Evolutionary conservation across 257 asterid species (phyloP).

Genomic region (Solanum etuberosum): DNA sequence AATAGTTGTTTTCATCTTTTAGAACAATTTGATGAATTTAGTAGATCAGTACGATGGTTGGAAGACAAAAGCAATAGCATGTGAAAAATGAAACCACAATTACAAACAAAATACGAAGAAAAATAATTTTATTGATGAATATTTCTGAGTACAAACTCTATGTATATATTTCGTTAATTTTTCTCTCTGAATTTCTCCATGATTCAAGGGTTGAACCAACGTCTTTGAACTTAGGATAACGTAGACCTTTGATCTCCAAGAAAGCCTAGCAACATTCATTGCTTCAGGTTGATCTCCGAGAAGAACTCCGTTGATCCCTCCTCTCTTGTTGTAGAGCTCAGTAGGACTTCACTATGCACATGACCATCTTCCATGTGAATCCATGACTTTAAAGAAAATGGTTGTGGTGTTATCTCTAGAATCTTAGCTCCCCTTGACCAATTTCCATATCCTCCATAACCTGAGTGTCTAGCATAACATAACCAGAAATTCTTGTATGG

Average conservation of each 20-base stretch:
- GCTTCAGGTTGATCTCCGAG: not conserved
- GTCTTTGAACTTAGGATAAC: not conserved
- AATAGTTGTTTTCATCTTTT: not conserved
- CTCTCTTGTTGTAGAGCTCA: conserved; percentile 23
- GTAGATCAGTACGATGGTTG: not conserved
- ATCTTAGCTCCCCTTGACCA: conserved; percentile 78
- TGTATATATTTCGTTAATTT: not conserved
- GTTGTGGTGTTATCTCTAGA: conserved; percentile 43
- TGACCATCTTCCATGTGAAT: conserved; percentile 80
- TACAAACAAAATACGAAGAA: not conserved
- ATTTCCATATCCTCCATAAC: conserved; percentile 91
- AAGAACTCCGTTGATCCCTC: not conserved
- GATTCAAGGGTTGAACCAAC: not conserved
- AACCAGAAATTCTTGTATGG: conserved; percentile 69
- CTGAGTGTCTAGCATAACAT: conserved; percentile 88
- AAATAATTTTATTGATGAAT: not conserved
- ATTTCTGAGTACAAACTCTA: not conserved
- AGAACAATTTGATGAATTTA: not conserved
- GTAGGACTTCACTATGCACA: conserved; percentile 41
- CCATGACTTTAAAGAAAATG: conserved; percentile 74
- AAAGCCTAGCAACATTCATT: not conserved
- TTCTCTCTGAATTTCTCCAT: not conserved
- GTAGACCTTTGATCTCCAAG: not conserved
- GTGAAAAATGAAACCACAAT: not conserved
- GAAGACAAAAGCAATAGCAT: not conserved